A percentile compares a stretch with the other conserved stretches of the same genome.
Conservation (phyloP, 73 alveolate genomes). For the Uronychia binucleata region DNA sequence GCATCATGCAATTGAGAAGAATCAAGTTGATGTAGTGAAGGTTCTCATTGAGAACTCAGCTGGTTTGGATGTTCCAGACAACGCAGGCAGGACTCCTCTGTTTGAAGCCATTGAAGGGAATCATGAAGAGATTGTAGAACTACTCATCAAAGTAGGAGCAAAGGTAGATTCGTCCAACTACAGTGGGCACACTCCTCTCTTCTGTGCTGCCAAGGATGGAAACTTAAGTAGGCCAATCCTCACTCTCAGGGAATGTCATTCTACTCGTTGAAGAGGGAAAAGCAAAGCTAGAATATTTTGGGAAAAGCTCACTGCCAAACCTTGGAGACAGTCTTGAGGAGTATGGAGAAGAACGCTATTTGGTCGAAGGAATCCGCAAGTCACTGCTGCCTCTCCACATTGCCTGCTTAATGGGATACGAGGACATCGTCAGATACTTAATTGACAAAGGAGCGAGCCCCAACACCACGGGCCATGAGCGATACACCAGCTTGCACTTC, state of each 20-base stretch:
- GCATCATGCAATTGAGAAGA: constrained; percentile 66
- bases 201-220: constrained; percentile 64
- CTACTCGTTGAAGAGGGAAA: constrained; percentile 32
- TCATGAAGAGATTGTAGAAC: neutral
- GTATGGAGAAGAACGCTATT: constrained; percentile 37
- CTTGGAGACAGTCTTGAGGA: constrained; percentile 29
- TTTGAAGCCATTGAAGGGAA: constrained; percentile 58
- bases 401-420: constrained; percentile 50
- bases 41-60: constrained; percentile 26
- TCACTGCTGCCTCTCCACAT: constrained; percentile 56
- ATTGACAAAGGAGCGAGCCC: constrained; percentile 5
- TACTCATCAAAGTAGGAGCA: constrained; percentile 22
- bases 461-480: neutral
- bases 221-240: neutral
- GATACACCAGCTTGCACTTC: neutral
- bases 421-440: constrained; percentile 32
- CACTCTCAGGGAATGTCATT: constrained; percentile 2
- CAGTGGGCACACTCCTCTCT: constrained; percentile 63
- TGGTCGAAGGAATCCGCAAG: constrained; percentile 48
- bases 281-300: constrained; percentile 29
- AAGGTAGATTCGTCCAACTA: constrained; percentile 40
- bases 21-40: constrained; percentile 30
- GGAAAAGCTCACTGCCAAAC: constrained; percentile 8
- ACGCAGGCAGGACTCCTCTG: constrained; percentile 66
- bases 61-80: constrained; percentile 59